Evolutionary conservation across 257 asterid genomes (phyloP).

Genomic region (Parsonsia alboflavescens): DNA sequence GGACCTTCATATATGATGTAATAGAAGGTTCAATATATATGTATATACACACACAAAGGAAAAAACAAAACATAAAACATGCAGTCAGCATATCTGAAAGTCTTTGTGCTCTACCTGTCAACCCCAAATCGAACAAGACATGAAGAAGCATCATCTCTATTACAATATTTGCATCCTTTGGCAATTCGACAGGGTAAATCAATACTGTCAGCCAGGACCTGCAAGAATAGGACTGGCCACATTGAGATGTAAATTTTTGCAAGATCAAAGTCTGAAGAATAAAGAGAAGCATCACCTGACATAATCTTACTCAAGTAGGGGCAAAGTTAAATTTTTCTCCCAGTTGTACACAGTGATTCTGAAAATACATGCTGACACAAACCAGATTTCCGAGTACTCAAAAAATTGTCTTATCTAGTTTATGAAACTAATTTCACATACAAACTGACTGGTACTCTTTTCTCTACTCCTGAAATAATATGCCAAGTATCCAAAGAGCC

Average conservation of each 20-base stretch:
- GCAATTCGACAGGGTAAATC: slow-evolving; percentile 97
- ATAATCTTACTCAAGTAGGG: neutral
- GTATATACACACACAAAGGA: neutral
- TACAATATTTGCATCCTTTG: slow-evolving; percentile 86
- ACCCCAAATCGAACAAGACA: slow-evolving; percentile 87
- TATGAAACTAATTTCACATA: slow-evolving; percentile 1
- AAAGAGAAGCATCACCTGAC: neutral
- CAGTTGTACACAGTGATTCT: neutral
- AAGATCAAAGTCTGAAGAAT: neutral
- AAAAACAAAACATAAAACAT: no score
- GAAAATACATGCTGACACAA: neutral
- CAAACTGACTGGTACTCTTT: neutral
- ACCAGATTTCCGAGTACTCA: neutral
- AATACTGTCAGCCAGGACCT: slow-evolving; percentile 90
- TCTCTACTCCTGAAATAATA: neutral
- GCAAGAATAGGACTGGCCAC: slow-evolving; percentile 26
- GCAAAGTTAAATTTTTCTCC: neutral
- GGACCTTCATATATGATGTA: neutral
- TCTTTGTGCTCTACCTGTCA: slow-evolving; percentile 57
- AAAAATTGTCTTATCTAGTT: neutral
- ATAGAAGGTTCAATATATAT: neutral
- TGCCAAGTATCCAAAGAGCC: neutral
- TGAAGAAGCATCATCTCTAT: slow-evolving; percentile 77
- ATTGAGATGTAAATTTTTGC: slow-evolving; percentile 9
- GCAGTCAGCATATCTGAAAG: neutral